Percentiles rank a stretch among this genome's conserved stretches.
phyloP scores from a whole-genome alignment of 106 monocot genomes.

The Triglochin maritima region DNA sequence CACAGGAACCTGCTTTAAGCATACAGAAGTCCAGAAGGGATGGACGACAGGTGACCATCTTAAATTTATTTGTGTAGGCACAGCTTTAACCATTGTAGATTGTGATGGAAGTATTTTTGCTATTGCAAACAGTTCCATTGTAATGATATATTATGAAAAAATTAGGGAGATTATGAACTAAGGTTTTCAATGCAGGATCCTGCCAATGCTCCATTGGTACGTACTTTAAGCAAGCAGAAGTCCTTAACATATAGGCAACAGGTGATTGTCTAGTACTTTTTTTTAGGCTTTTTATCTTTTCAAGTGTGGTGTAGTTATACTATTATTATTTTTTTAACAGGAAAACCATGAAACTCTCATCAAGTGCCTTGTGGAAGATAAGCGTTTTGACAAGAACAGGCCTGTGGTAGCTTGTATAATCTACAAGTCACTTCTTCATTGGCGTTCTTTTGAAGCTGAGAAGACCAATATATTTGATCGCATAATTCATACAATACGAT shows the following conservation, averaged over 20 bases:
- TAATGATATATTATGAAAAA: no score
- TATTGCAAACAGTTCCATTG: no score
- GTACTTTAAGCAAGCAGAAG: constrained; percentile 62
- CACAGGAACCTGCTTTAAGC: constrained; percentile 29
- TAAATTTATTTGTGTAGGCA: not conserved
- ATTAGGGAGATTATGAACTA: no score
- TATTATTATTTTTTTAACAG: constrained; percentile 19
- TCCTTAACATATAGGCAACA: constrained; percentile 79
- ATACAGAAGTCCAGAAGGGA: constrained; percentile 81
- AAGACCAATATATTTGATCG: constrained; percentile 95
- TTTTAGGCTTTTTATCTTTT: not conserved
- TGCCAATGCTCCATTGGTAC: not conserved
- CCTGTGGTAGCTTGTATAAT: constrained; percentile 68
- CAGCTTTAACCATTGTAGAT: no score
- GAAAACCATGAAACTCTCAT: constrained; percentile 90
- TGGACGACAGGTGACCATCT: constrained; percentile 55
- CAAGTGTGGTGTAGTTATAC: not conserved
- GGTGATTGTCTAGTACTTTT: constrained; percentile 19
- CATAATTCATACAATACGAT: constrained; percentile 77
- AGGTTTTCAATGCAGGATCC: no score
- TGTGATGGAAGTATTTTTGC: no score
- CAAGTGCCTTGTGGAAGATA: constrained; percentile 73
- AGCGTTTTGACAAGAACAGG: constrained; percentile 60
- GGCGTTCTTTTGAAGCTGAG: constrained; percentile 96
- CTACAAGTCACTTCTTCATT: constrained; percentile 82